Percentiles rank a stretch among this genome's conserved stretches.
Evolutionary conservation across 2,329 filamentous ascomycete species (phyloP).

Genomic region (Fusarium piperis): DNA sequence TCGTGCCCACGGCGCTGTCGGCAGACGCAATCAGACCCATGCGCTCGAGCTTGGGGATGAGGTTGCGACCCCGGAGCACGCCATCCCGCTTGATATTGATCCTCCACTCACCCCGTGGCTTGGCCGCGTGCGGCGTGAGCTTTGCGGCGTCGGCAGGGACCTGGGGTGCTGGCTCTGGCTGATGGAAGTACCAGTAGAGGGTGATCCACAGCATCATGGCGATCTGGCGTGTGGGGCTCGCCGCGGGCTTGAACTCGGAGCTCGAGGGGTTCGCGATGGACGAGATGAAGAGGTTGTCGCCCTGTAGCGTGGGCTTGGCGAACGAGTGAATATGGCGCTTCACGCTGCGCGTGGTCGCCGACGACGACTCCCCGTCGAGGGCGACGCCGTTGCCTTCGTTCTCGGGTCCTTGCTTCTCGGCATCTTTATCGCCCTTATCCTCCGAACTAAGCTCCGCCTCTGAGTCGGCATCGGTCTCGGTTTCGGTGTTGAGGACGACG

Average conservation of each 20-base stretch:
- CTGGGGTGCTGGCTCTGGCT: conserved; percentile 74
- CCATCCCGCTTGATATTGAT: conserved; percentile 87
- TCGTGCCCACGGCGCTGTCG: conserved; percentile 78
- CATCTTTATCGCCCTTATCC: conserved; percentile 44
- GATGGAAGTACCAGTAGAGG: conserved; percentile 97
- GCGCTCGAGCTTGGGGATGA: conserved; percentile 89
- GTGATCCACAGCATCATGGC: conserved; percentile 98
- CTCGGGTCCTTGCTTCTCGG: conserved; percentile 33
- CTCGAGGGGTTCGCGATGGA: conserved; percentile 87
- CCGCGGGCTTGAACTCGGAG: conserved; percentile 80
- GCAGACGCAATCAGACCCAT: conserved; percentile 87
- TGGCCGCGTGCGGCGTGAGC: conserved; percentile 73
- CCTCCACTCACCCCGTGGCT: conserved; percentile 85
- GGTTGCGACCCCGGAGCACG: conserved; percentile 83
- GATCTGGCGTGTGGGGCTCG: conserved; percentile 86
- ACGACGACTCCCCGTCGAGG: conserved; percentile 6
- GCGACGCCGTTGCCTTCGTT: conserved; percentile 30
- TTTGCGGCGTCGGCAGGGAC: conserved; percentile 71
- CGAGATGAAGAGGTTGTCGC: conserved; percentile 89
- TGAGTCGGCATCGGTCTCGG: conserved; percentile 51
- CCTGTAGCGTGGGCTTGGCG: conserved; percentile 76
- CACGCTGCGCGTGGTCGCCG: not conserved
- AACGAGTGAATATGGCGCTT: conserved; percentile 56
- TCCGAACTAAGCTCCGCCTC: conserved; percentile 10
- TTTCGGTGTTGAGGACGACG: conserved; percentile 75